Conservation (phyloP, 2,329 filamentous ascomycete genomes). For the Calonectria pseudoreteaudii region DNA sequence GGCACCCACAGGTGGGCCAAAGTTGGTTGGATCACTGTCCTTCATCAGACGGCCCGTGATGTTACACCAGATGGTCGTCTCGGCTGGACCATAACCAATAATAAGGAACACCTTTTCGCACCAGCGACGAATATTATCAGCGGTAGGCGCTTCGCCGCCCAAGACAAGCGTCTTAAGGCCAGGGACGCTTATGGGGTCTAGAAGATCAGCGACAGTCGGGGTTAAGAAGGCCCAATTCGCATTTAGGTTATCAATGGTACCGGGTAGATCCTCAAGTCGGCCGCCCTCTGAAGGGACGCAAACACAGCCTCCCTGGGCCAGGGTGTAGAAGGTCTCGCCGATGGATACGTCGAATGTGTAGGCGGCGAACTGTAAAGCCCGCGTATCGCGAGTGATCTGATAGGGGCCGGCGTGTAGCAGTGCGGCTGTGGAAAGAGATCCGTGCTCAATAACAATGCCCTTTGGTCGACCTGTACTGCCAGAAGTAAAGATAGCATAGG, state of each 20-base stretch:
- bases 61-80: background rate
- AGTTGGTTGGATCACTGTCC: background rate
- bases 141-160: background rate
- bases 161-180: background rate
- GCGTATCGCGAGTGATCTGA: background rate
- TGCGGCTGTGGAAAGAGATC: background rate
- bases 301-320: background rate
- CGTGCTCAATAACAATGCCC: background rate
- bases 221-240: conserved; percentile 10
- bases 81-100: background rate
- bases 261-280: background rate
- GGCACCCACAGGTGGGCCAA: background rate
- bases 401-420: background rate
- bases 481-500: background rate
- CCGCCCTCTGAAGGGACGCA: background rate
- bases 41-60: background rate
- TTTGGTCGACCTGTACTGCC: background rate
- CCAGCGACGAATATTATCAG: background rate
- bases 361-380: background rate
- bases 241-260: background rate
- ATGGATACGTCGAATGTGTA: background rate
- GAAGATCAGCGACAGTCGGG: conserved; percentile 13
- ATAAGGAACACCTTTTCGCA: background rate
- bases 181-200: conserved; percentile 12
- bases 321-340: background rate